Evolutionary conservation across 257 asterid genomes (phyloP).

Genomic region (Solanum habrochaites): DNA sequence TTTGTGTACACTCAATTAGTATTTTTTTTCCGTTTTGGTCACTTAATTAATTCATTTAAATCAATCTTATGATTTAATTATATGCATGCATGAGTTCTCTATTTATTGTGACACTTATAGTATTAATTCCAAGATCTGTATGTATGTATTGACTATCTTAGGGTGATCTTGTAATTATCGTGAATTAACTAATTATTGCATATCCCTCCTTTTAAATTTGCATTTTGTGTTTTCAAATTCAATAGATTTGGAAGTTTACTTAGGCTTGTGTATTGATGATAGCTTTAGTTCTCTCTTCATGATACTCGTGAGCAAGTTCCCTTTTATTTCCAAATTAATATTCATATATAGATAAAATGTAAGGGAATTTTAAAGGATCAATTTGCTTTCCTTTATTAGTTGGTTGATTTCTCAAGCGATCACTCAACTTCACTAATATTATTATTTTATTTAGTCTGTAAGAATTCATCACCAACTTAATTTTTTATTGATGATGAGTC

Average conservation of each 20-base stretch:
- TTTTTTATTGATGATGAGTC: not conserved
- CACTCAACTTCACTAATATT: not conserved
- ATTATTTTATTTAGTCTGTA: too few relatives aligned
- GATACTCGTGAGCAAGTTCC: not conserved
- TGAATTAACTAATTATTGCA: not conserved
- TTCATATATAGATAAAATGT: not conserved
- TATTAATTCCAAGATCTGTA: not conserved
- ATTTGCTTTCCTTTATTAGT: not conserved
- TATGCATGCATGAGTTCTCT: not conserved
- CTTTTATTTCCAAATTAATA: too few relatives aligned
- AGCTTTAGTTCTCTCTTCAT: not conserved
- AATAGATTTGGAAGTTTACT: not conserved
- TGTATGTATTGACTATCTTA: not conserved
- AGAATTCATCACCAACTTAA: not conserved
- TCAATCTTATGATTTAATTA: not conserved
- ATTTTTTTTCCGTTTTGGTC: not conserved
- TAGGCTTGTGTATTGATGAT: not conserved
- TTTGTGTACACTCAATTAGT: too few relatives aligned
- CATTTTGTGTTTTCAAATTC: not conserved
- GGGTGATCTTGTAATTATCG: not conserved
- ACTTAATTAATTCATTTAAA: too few relatives aligned
- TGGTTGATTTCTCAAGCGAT: not conserved
- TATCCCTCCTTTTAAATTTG: not conserved
- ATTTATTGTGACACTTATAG: not conserved
- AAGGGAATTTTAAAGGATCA: not conserved